phyloP scores from a whole-genome alignment of 257 asterid genomes.

The Hygrophila difformis region DNA sequence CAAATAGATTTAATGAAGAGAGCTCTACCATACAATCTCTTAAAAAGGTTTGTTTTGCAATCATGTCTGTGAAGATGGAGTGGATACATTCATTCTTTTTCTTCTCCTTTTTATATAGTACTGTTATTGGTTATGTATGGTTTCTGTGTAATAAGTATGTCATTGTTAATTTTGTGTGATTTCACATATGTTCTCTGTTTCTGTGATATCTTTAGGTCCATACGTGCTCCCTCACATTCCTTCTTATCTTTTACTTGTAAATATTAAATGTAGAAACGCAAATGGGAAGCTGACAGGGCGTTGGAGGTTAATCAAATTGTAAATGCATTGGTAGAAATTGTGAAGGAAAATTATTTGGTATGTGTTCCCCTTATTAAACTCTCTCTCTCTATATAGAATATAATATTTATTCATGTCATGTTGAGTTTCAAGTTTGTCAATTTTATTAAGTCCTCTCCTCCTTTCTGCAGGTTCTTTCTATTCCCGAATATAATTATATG shows the following conservation, averaged over 20 bases:
- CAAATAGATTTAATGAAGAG: constrained; percentile 32
- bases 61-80: background rate
- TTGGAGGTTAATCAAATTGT: constrained; percentile 72
- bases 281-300: constrained; percentile 43
- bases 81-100: background rate
- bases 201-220: constrained; percentile 1
- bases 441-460: background rate
- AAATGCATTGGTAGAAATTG: constrained; percentile 71
- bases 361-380: constrained; percentile 12
- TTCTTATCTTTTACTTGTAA: constrained; percentile 4
- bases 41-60: constrained; percentile 42
- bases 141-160: background rate
- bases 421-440: constrained; percentile 10
- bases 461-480: constrained; percentile 62
- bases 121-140: background rate
- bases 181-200: constrained; percentile 3
- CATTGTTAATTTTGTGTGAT: background rate
- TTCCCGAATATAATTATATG: constrained; percentile 52
- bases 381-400: background rate
- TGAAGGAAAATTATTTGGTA: constrained; percentile 88
- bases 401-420: constrained; percentile 1
- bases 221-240: background rate
- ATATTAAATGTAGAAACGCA: constrained; percentile 62
- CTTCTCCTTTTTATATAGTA: too few relatives aligned
- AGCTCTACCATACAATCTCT: constrained; percentile 25